Base-by-base conservation (phyloP, 2,329 filamentous ascomycete genomes). In the Lizonia empirigonia region DNA sequence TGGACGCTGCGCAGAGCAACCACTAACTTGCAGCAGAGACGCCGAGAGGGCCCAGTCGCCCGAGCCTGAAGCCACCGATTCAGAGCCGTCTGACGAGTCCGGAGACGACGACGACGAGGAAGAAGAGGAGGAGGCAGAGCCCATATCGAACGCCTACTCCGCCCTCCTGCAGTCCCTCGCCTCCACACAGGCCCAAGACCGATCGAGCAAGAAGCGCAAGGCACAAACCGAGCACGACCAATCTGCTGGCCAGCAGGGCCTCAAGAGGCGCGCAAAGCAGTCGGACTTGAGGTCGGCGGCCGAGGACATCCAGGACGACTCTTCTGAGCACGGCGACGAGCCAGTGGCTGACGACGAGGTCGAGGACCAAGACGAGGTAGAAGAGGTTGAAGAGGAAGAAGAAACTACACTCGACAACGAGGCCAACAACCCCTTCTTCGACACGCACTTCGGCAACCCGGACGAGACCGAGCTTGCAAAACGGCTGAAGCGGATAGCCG, bases 391-490 rank as follows among this genome's bases (percentile, higher is more conserved):
- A 12, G 63, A 39, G 4, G 63, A 71, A 4, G 36, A 46, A 19
- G 59, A 59, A 7, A 53, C 60, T 15, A 59, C 64, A n/a, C 70
- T 55, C n/a, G 80, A 83, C 18, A 77, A 75, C 1, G 74, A 76
- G 9, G 74, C 74, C 18, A 74, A 74, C 37, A 73, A 76, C 40
- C 65, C 46, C 5, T 88, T 90, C 0, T 97, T 95, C 65, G 88
- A 94, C 57, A 75, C 78, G 7, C 93, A 97, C 73, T 96, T 95
- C 69, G 83, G 85, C 26, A 80, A 80, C 33, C 84, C 86, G 0
- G 82, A 92, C 36, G 83, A 88, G 39, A 78, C 80, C 5, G 73
- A 81, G 33, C 74, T 91, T 7, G 75, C 80, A 1, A 74, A 76
- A 59, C 82, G 74, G 27, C 65, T 83, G 27, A 74, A 80, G 51